A percentile compares a stretch with the other conserved stretches of the same genome.
These are phyloP conservation scores for Aspergillus fumigatiaffinis DNA, from an alignment of 2,329 filamentous ascomycete species.

Conservation along the genomic window DNA sequence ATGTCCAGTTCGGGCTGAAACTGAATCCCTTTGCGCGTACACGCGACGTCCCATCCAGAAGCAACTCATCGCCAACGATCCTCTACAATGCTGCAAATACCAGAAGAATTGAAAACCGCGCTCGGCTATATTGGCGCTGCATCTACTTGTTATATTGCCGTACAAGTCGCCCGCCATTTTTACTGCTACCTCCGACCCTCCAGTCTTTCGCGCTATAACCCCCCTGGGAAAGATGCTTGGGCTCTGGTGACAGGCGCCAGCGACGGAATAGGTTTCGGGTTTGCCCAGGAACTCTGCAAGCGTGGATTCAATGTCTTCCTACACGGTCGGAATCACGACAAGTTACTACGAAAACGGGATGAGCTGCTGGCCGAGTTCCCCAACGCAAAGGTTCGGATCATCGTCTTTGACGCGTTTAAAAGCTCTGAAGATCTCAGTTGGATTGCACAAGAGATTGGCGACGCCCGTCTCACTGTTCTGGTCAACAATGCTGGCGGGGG, in stretches of 20 bases:
- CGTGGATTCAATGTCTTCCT: constrained; percentile 55
- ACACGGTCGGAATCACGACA: constrained; percentile 52
- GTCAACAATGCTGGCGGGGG: constrained; percentile 56
- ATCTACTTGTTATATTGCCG: neutral
- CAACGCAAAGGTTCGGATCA: constrained; percentile 32
- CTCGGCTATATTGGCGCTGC: constrained; percentile 1
- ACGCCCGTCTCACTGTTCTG: constrained; percentile 49
- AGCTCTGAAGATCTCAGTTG: constrained; percentile 17
- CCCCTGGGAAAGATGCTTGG: constrained; percentile 30
- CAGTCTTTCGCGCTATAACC: constrained; percentile 3
- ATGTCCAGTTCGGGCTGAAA: neutral
- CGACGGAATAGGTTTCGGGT: constrained; percentile 53
- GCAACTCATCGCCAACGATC: neutral
- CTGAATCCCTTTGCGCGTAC: neutral
- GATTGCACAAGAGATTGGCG: constrained; percentile 28
- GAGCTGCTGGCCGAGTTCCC: constrained; percentile 43
- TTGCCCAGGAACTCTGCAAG: constrained; percentile 49
- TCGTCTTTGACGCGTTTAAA: constrained; percentile 45
- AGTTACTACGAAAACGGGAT: constrained; percentile 43
- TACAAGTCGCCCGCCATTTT: neutral
- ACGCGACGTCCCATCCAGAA: neutral
- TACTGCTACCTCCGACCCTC: constrained; percentile 2
- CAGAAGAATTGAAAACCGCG: neutral
- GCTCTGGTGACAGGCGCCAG: constrained; percentile 53
- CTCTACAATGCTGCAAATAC: neutral